phyloP scores from a whole-genome alignment of 441 rosid genomes.

The Aquilaria agallochum region DNA sequence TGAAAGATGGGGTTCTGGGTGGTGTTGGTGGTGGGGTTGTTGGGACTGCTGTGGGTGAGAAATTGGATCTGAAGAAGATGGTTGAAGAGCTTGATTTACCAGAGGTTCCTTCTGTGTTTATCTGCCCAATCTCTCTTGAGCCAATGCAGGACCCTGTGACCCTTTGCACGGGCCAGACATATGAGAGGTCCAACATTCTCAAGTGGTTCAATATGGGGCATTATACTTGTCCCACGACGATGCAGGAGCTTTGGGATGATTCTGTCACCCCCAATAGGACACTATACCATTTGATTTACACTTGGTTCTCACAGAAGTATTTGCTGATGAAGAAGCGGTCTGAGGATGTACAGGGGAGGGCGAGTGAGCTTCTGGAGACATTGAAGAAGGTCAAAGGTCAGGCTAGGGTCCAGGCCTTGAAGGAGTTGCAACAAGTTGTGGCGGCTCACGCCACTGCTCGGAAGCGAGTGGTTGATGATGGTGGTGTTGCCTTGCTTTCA shows the following conservation, averaged over 20 bases:
- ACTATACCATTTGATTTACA: conserved; percentile 46
- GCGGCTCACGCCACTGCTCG: conserved; percentile 37
- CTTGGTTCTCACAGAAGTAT: conserved; percentile 61
- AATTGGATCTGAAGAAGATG: conserved; percentile 57
- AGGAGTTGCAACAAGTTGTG: conserved; percentile 54
- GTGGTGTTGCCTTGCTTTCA: conserved; percentile 46
- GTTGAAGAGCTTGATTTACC: conserved; percentile 45
- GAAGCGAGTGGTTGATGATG: conserved; percentile 43
- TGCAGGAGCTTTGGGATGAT: conserved; percentile 75
- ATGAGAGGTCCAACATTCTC: conserved; percentile 57
- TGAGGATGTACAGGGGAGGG: conserved; percentile 60
- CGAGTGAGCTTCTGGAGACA: conserved; percentile 40
- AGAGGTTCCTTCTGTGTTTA: conserved; percentile 56
- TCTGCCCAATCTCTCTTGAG: conserved; percentile 65
- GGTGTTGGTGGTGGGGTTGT: conserved; percentile 31
- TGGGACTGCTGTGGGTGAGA: conserved; percentile 27
- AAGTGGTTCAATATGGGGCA: conserved; percentile 63
- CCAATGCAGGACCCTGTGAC: conserved; percentile 77
- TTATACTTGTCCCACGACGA: conserved; percentile 60
- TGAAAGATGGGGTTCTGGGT: conserved; percentile 57
- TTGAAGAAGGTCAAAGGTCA: conserved; percentile 60
- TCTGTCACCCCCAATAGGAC: conserved; percentile 55
- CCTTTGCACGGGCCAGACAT: conserved; percentile 68
- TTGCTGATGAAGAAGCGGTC: conserved; percentile 56
- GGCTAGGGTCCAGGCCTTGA: conserved; percentile 53